Percentiles rank a stretch among this genome's conserved stretches.
Evolutionary conservation across 1,284 basidiomycete species (phyloP).

Genomic region (Puccinia brachypodii): DNA sequence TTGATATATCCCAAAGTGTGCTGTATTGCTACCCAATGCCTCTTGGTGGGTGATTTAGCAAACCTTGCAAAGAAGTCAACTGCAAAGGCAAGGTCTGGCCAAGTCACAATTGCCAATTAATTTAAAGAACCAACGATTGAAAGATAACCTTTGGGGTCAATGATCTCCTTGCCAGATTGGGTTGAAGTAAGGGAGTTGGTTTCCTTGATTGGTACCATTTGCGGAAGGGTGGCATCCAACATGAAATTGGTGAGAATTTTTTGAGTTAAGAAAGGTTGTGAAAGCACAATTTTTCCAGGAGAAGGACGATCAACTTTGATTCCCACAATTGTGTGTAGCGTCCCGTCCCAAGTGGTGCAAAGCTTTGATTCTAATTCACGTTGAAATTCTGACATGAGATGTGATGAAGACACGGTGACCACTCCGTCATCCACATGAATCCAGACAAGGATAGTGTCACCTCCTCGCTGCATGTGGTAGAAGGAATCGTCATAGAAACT

Average conservation of each 20-base stretch:
- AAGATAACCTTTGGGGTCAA: slow-evolving; percentile 2
- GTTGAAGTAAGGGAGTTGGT: background rate
- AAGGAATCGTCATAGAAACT: slow-evolving; percentile 21
- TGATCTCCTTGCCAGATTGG: background rate
- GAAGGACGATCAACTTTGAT: background rate
- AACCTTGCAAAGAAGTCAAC: background rate
- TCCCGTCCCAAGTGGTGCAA: background rate
- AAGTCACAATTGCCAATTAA: background rate
- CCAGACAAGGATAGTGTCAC: slow-evolving; percentile 8
- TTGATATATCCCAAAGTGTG: slow-evolving; percentile 12
- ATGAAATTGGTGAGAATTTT: background rate
- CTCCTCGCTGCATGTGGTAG: background rate
- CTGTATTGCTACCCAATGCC: background rate
- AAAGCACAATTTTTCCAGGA: background rate
- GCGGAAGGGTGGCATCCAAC: background rate
- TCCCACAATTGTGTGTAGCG: background rate
- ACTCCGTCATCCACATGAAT: slow-evolving; percentile 23
- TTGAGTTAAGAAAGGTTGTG: background rate
- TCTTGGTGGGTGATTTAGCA: background rate
- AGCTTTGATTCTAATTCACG: background rate
- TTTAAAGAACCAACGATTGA: slow-evolving; percentile 2
- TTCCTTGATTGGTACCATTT: background rate
- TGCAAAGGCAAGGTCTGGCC: background rate
- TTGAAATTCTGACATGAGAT: background rate
- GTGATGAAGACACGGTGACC: background rate